phyloP scores from a whole-genome alignment of 805 yeast species.

The Ogataea populi-albae region DNA sequence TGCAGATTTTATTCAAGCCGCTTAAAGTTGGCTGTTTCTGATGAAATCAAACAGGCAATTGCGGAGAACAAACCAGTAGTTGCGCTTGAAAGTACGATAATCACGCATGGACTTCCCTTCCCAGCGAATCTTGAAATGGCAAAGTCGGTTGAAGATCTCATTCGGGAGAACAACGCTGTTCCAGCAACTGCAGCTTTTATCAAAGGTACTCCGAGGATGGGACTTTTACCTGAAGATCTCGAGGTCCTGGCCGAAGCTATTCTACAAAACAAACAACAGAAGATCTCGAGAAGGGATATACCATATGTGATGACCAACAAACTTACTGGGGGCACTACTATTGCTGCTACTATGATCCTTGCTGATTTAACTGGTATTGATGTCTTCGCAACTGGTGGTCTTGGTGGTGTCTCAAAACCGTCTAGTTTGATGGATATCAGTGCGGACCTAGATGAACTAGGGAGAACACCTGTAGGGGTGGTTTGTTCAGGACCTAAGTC shows the following conservation, averaged over 20 bases:
- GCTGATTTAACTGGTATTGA: conserved; percentile 72
- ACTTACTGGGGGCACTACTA: conserved; percentile 84
- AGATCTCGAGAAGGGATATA: conserved; percentile 79
- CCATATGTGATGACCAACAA: conserved; percentile 63
- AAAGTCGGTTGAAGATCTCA: conserved; percentile 53
- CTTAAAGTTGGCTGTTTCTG: conserved; percentile 18
- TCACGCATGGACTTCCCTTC: conserved; percentile 85
- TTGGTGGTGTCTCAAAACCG: conserved; percentile 87
- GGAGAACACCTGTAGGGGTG: conserved; percentile 82
- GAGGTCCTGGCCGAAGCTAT: conserved; percentile 43
- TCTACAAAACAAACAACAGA: conserved; percentile 37
- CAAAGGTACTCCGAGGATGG: conserved; percentile 69
- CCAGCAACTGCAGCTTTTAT: conserved; percentile 88
- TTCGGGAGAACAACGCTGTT: conserved; percentile 61
- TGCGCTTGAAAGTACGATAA: conserved; percentile 81
- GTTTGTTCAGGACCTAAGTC: conserved; percentile 92
- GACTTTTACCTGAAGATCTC: conserved; percentile 49
- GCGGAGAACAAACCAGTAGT: conserved; percentile 62
- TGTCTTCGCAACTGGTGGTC: conserved; percentile 90
- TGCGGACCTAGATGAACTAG: conserved; percentile 83
- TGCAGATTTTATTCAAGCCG: conserved; percentile 1
- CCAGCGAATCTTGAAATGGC: conserved; percentile 81
- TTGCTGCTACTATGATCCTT: conserved; percentile 83
- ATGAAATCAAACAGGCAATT: conserved; percentile 64
- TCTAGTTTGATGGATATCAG: conserved; percentile 76